phyloP scores from a whole-genome alignment of 2,329 filamentous ascomycete genomes.

The Paracorniculantispora psalliotae region DNA sequence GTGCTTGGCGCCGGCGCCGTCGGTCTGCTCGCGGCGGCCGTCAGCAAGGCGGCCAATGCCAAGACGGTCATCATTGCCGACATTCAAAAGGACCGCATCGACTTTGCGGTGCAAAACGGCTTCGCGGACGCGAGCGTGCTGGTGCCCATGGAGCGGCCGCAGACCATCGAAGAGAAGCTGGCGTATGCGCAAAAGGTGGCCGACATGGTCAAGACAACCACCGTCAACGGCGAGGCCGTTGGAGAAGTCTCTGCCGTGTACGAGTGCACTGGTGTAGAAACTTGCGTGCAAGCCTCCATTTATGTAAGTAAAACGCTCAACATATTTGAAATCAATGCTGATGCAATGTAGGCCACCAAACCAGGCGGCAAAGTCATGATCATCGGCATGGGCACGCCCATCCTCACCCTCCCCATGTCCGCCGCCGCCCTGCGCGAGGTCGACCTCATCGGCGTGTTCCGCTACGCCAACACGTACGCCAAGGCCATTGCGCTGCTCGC shows the following conservation, averaged over 20 bases:
- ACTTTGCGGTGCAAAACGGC: constrained; percentile 51
- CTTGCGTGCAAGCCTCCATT: constrained; percentile 69
- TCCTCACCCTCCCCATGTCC: constrained; percentile 64
- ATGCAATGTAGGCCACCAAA: constrained; percentile 43
- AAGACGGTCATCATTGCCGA: constrained; percentile 49
- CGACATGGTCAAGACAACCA: constrained; percentile 33
- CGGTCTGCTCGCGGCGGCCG: constrained; percentile 54
- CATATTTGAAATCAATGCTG: background rate
- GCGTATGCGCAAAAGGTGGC: constrained; percentile 47
- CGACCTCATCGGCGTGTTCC: constrained; percentile 66
- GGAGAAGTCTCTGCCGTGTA: constrained; percentile 64
- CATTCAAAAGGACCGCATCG: constrained; percentile 50
- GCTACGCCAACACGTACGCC: constrained; percentile 71
- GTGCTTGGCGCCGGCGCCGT: constrained; percentile 59
- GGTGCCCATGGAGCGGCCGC: constrained; percentile 44
- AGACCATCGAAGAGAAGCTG: constrained; percentile 49
- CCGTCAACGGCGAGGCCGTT: constrained; percentile 41
- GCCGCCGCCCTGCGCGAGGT: constrained; percentile 65
- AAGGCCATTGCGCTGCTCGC: constrained; percentile 47
- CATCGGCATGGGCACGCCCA: constrained; percentile 67
- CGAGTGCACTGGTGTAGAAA: constrained; percentile 75
- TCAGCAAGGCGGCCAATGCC: constrained; percentile 45
- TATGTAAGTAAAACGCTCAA: constrained; percentile 48
- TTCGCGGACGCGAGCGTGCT: constrained; percentile 51
- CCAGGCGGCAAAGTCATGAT: constrained; percentile 66